Base-by-base conservation (phyloP, 192 early-diverging fungal species). In the Linnemannia schmuckeri region DNA sequence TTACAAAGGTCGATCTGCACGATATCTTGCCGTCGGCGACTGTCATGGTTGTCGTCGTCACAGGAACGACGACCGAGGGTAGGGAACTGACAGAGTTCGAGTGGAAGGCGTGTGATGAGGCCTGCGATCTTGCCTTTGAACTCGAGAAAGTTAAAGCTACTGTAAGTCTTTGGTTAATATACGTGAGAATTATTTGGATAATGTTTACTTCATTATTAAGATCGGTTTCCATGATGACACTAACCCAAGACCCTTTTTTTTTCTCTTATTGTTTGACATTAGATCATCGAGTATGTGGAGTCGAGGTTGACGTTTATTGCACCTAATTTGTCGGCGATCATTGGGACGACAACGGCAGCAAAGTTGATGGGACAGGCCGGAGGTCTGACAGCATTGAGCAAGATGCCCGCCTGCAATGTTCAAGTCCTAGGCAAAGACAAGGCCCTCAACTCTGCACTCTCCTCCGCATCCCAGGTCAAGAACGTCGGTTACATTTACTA, bases 321-420 rank as follows among this genome's bases (percentile, higher is more conserved):
- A 9, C 99, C 99, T 13, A 99, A 99, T 74, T 83, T 98, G 1
- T 96, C 97, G 0, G 92, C 93, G 1, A 92, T 99, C 18, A 91
- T 99, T 8, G 97, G 97, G 37, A 94, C 94, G 40, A 91, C 94
- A 7, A 94, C 94, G 0, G 97, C 99, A 0, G 99, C 99, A 3
- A 96, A 97, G 86, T 79, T 99, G 35, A 94, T 99, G 75, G 96
- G 95, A 30, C 94, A 95, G 17, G 96, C 97, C 10, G 99, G 98
- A 55, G 98, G 99, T 0, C 77, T 99, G 42, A 95, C 94, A 2
- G 93, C 91, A 6, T 88, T 99, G 46, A 94, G 94, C 75, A 97
- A 97, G 85, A 96, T 99, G 57, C 96, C 99, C 0, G 93, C 97
- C 4, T 97, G 97, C 87, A 98, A 98, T 77, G 89, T 99, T 24